These are phyloP conservation scores for Fusarium solani-melongenae DNA, from an alignment of 2,329 filamentous ascomycete genomes.

Conservation along the genomic window DNA sequence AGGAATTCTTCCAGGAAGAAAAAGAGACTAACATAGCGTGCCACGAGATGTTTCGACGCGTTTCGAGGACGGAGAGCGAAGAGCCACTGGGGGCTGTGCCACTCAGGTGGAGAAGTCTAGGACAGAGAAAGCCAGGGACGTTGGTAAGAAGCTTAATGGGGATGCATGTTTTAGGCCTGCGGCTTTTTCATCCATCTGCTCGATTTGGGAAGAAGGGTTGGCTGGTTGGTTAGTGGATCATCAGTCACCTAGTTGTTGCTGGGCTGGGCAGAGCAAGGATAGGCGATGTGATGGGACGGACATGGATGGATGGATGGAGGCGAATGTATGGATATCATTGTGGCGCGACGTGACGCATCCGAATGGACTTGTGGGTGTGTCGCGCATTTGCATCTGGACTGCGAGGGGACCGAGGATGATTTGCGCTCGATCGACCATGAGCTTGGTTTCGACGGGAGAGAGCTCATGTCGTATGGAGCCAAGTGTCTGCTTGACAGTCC, in stretches of 20 bases:
- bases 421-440: constrained; percentile 4
- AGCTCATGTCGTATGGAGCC: constrained; percentile 16
- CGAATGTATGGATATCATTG: constrained; percentile 3
- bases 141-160: constrained; percentile 35
- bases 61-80: constrained; percentile 21
- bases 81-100: constrained; percentile 3
- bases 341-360: constrained; percentile 1
- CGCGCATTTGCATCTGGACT: constrained; percentile 10
- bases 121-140: neutral
- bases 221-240: constrained; percentile 1
- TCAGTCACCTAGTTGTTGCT: constrained; percentile 1
- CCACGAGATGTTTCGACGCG: constrained; percentile 37
- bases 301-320: constrained; percentile 3
- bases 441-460: constrained; percentile 14
- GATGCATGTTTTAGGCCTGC: constrained; percentile 37
- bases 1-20: neutral
- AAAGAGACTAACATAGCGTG: constrained; percentile 1
- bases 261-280: constrained; percentile 19
- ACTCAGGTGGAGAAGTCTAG: constrained; percentile 17
- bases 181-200: constrained; percentile 25
- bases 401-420: constrained; percentile 17
- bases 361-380: constrained; percentile 8
- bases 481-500: constrained; percentile 1
- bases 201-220: constrained; percentile 17
- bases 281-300: constrained; percentile 11